Evolutionary conservation across 208 protist genomes (phyloP).

Genomic region (Leishmania guyanensis): DNA sequence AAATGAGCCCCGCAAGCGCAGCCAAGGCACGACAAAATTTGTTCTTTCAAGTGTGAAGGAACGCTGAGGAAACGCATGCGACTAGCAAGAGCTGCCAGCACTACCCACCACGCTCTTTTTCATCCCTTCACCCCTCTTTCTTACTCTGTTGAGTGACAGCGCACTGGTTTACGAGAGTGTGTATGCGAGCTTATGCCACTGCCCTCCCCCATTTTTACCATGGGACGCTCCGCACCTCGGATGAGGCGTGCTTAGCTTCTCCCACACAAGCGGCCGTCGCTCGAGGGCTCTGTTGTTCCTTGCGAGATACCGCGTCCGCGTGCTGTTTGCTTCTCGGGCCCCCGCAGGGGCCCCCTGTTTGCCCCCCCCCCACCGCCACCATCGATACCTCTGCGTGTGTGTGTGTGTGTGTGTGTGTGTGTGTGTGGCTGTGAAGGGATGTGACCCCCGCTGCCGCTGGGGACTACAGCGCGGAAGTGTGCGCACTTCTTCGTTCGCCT

Average conservation of each 20-base stretch:
- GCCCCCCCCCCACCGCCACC: no score
- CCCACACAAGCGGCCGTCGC: neutral
- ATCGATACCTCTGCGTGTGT: neutral
- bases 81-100: no score
- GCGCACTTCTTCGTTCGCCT: neutral
- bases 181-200: neutral
- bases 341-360: neutral
- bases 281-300: neutral
- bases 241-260: neutral
- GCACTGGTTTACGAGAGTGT: neutral
- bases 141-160: neutral
- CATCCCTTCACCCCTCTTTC: neutral
- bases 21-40: no score
- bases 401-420: neutral
- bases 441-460: neutral
- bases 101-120: neutral
- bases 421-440: neutral
- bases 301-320: neutral
- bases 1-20: no score
- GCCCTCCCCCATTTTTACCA: neutral
- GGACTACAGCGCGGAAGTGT: neutral
- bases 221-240: neutral
- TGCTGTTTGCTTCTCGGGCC: neutral
- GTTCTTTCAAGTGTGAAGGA: no score
- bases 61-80: no score